Percentiles rank a stretch among this genome's conserved stretches.
These are phyloP conservation scores for Lepidium sativum DNA, from an alignment of 345 rosid genomes.

Conservation along the genomic window DNA sequence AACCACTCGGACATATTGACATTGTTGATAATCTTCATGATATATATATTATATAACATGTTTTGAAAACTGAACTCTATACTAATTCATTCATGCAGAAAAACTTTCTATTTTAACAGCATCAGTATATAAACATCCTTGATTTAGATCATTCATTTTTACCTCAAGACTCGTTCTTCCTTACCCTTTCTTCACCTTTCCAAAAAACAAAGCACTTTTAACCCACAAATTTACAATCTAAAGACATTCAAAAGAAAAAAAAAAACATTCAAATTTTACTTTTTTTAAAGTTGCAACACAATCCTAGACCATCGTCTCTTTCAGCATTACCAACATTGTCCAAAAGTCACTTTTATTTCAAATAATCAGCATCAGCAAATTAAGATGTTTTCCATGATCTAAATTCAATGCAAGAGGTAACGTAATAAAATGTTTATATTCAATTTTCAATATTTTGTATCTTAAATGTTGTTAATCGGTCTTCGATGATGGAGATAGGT, in stretches of 20 bases:
- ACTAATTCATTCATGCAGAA: too few relatives aligned
- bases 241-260: background rate
- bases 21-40: background rate
- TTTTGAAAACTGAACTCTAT: too few relatives aligned
- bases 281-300: background rate
- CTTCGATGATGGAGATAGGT: conserved; percentile 12
- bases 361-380: background rate
- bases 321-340: background rate
- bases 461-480: background rate
- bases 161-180: conserved; percentile 24
- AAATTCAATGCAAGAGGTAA: conserved; percentile 28
- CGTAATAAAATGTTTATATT: background rate
- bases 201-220: background rate
- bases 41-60: too few relatives aligned
- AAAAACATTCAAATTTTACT: background rate
- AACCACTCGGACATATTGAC: conserved; percentile 97
- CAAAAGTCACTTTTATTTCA: background rate
- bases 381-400: conserved; percentile 1
- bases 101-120: background rate
- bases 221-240: background rate
- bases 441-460: background rate
- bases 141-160: background rate
- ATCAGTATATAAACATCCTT: background rate
- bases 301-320: background rate
- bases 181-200: background rate